Evolutionary conservation across 208 protist species (phyloP).

Genomic region (Porcisia hertigi): DNA sequence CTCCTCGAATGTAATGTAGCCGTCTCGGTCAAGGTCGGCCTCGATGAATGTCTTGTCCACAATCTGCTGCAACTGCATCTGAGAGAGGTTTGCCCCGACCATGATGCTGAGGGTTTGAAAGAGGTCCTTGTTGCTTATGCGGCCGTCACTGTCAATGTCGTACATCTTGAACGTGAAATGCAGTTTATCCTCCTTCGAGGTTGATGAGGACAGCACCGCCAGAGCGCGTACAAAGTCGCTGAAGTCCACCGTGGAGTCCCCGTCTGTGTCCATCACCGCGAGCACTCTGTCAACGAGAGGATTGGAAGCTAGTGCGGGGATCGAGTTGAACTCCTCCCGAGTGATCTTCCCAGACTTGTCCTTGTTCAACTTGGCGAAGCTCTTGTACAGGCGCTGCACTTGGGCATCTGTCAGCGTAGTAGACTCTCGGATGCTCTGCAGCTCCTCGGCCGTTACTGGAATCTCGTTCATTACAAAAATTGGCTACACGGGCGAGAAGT

Average conservation of each 20-base stretch:
- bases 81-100: conserved; percentile 91
- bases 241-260: conserved; percentile 83
- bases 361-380: conserved; percentile 84
- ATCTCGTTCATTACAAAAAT: conserved; percentile 36
- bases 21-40: conserved; percentile 87
- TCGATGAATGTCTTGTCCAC: conserved; percentile 96
- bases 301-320: conserved; percentile 80
- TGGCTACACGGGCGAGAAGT: background rate
- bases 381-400: conserved; percentile 81
- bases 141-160: conserved; percentile 94
- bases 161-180: conserved; percentile 95
- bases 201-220: conserved; percentile 74
- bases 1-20: conserved; percentile 93
- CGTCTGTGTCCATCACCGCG: conserved; percentile 78
- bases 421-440: conserved; percentile 62
- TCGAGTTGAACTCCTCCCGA: conserved; percentile 64
- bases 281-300: conserved; percentile 85
- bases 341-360: conserved; percentile 73
- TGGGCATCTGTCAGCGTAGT: conserved; percentile 85
- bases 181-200: conserved; percentile 79
- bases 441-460: conserved; percentile 52
- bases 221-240: conserved; percentile 82
- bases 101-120: conserved; percentile 93
- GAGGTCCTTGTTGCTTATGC: conserved; percentile 93
- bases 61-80: conserved; percentile 94